phyloP scores from a whole-genome alignment of 2,329 filamentous ascomycete genomes.

The Penicillium sp. region DNA sequence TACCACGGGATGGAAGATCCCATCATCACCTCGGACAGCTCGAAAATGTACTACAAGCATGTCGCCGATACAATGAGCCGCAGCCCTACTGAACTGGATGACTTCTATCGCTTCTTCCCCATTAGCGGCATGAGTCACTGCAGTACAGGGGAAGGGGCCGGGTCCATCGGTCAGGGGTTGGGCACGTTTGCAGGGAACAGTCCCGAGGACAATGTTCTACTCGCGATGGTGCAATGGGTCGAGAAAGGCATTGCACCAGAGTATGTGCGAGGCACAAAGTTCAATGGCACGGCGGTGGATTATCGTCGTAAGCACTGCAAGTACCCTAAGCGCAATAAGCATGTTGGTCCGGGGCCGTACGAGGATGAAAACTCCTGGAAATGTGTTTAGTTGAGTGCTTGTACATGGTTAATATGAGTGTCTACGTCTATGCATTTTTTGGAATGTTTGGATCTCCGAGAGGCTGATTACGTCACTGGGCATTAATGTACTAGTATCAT shows the following conservation, averaged over 20 bases:
- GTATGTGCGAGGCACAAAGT: slow-evolving; percentile 40
- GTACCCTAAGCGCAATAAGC: slow-evolving; percentile 21
- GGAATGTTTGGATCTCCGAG: too few relatives aligned
- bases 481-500: too few relatives aligned
- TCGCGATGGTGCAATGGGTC: slow-evolving; percentile 45
- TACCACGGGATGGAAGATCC: slow-evolving; percentile 39
- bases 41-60: slow-evolving; percentile 47
- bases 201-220: slow-evolving; percentile 42
- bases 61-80: slow-evolving; percentile 34
- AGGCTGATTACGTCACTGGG: too few relatives aligned
- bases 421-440: too few relatives aligned
- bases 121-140: slow-evolving; percentile 51
- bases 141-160: slow-evolving; percentile 33
- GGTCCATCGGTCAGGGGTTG: slow-evolving; percentile 32
- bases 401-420: too few relatives aligned
- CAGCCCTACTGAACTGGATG: slow-evolving; percentile 24
- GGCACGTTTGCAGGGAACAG: slow-evolving; percentile 10
- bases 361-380: background rate
- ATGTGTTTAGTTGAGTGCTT: background rate
- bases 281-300: slow-evolving; percentile 32
- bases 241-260: slow-evolving; percentile 37
- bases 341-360: background rate
- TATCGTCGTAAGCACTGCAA: slow-evolving; percentile 44
- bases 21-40: slow-evolving; percentile 47
- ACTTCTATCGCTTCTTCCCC: slow-evolving; percentile 43